These are phyloP conservation scores for Buddleja alternifolia DNA, from an alignment of 257 asterid species.

Conservation along the genomic window DNA sequence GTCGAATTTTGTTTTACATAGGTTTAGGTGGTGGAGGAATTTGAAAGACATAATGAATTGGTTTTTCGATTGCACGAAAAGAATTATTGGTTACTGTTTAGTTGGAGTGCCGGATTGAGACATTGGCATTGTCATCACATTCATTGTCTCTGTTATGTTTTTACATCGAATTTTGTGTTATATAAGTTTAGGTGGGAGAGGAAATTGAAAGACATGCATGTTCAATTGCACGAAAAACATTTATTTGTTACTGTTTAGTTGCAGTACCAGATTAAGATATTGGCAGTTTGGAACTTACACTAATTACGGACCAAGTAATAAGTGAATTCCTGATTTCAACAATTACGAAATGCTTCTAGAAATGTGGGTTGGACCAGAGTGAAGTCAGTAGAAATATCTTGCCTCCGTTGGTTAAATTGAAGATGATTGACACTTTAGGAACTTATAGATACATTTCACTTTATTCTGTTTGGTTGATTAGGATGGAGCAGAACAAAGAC, in stretches of 20 bases:
- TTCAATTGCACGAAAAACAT: too few species aligned
- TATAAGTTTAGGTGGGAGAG: too few species aligned
- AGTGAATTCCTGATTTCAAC: neutral
- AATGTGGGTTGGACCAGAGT: conserved; percentile 1
- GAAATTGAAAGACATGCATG: too few species aligned
- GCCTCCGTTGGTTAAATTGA: neutral
- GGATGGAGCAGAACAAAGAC: neutral
- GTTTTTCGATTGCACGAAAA: too few species aligned
- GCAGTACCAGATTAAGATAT: neutral
- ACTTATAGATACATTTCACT: neutral
- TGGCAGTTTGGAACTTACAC: neutral
- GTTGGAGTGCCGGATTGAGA: too few species aligned
- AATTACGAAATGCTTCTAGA: neutral
- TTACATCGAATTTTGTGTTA: too few species aligned
- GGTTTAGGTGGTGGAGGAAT: neutral
- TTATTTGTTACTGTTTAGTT: neutral
- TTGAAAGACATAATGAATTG: neutral
- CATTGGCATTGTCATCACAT: too few species aligned
- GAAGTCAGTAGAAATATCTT: neutral
- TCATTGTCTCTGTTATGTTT: neutral
- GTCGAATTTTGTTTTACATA: neutral
- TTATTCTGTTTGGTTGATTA: neutral
- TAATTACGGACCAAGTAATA: neutral
- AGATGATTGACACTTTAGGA: neutral
- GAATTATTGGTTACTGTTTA: too few species aligned